These are phyloP conservation scores for Candida ponderosae DNA, from an alignment of 805 yeast species.

Conservation along the genomic window DNA sequence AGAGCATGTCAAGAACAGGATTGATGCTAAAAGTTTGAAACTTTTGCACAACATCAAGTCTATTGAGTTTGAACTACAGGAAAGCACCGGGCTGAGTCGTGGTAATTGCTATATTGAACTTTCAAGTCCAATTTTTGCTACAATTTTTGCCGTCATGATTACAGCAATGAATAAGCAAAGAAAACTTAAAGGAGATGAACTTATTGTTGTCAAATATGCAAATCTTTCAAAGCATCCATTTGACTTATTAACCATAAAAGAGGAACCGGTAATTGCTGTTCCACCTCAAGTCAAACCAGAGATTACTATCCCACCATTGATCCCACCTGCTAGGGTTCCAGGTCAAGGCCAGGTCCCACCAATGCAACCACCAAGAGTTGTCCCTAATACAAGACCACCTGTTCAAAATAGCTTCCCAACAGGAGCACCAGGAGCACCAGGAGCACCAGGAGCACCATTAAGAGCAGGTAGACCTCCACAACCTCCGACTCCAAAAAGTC, in stretches of 20 bases:
- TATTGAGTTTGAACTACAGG: constrained; percentile 8
- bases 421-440: too few species aligned
- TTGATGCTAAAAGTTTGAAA: constrained; percentile 2
- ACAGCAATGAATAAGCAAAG: constrained; percentile 6
- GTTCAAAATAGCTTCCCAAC: too few species aligned
- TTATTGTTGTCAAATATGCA: constrained; percentile 8
- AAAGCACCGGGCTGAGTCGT: constrained; percentile 12
- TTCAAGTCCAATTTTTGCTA: constrained; percentile 4
- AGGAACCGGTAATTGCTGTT: background rate
- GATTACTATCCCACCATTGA: background rate
- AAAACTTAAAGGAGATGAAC: too few species aligned
- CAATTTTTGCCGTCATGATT: constrained; percentile 9
- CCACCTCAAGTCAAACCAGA: background rate
- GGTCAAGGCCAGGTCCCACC: constrained; percentile 1
- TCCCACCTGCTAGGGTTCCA: constrained; percentile 1
- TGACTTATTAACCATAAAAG: background rate
- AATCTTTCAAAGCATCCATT: constrained; percentile 10
- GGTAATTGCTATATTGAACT: constrained; percentile 13
- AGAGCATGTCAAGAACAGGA: constrained; percentile 1
- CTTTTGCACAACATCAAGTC: constrained; percentile 3
- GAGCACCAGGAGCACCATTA: too few species aligned
- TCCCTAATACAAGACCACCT: too few species aligned
- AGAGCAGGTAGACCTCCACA: too few species aligned
- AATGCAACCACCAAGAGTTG: background rate
- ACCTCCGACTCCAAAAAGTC: too few species aligned